phyloP scores from a whole-genome alignment of 2,329 filamentous ascomycete genomes.

The Colletotrichum noveboracense region DNA sequence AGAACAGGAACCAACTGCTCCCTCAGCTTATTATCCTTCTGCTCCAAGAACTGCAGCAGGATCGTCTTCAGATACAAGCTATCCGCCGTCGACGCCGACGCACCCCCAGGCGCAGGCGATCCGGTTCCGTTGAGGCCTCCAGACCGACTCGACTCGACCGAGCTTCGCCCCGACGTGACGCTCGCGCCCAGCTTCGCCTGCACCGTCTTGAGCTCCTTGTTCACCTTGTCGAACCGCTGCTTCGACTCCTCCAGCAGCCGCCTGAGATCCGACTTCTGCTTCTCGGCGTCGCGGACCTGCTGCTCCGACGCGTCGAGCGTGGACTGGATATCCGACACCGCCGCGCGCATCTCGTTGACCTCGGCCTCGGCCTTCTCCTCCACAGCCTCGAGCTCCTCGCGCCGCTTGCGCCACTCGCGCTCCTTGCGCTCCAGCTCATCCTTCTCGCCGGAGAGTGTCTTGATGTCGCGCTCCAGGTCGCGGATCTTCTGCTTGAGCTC shows the following conservation, averaged over 20 bases:
- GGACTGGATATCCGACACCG: conserved; percentile 78
- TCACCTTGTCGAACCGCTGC: conserved; percentile 77
- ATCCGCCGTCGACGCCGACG: conserved; percentile 39
- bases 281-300: conserved; percentile 83
- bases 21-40: conserved; percentile 78
- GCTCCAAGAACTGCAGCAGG: conserved; percentile 80
- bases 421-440: conserved; percentile 79
- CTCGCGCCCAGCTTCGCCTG: conserved; percentile 49
- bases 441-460: conserved; percentile 73
- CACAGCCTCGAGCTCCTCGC: conserved; percentile 76
- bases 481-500: conserved; percentile 80
- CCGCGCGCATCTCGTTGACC: conserved; percentile 74
- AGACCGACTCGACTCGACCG: conserved; percentile 51
- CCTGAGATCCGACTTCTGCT: conserved; percentile 77
- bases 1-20: conserved; percentile 79
- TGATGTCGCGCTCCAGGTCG: conserved; percentile 80
- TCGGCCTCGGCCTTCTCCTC: conserved; percentile 75
- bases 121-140: conserved; percentile 38
- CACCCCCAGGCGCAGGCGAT: conserved; percentile 2
- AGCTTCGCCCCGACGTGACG: conserved; percentile 42
- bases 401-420: conserved; percentile 74
- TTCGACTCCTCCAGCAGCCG: conserved; percentile 80
- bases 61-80: conserved; percentile 80
- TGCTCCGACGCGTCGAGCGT: conserved; percentile 87
- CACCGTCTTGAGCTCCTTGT: conserved; percentile 65